Base-by-base conservation (phyloP, 768 basidiomycete genomes). In the Epithele typhae region DNA sequence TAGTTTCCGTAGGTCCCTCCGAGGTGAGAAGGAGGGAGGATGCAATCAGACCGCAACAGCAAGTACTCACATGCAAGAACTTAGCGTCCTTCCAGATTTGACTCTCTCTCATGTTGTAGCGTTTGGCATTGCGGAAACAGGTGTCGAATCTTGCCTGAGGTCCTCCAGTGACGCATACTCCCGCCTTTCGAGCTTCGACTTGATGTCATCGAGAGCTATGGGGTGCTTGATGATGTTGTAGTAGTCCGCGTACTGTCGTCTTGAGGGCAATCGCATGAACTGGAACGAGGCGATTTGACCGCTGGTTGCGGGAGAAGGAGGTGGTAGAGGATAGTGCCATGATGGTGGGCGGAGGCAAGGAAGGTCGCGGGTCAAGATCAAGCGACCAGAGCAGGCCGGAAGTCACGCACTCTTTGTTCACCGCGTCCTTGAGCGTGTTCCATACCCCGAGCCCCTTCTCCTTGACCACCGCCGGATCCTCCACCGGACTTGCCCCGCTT, bases 161-260 rank as follows among this genome's bases (percentile, higher is more conserved):
- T 74, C 78, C 40, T 82, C 78, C 37, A 92, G 69, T 11, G 81
- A 77, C 12, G 70, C 54, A 57, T 92, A 93, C 11, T 53, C 60
- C 46, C 72, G 69, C 41, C 69, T 67, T 37, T 86, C 82, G 22
- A 93, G 73, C 58, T 79, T 77, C 57, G 79, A 76, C 75, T 91
- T 91, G 70, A 96, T 92, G 53, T 94, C 90, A 36, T 91, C 87
- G 41, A 96, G 72, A 22, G 89, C 83, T 56, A 96, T 90, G 24
- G 94, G 93, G 21, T 78, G 72, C 56, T 81, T 72, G 61, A 94
- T 95, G 54, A 84, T 51, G 19, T 66, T 61, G 66, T 94, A 96
- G 68, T 97, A 97, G 70, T 94, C 92, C 33, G 91, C 79, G 65
- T 88, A 91, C 47, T 72, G 71, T 47, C 81, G 77, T 66, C 82